Evolutionary conservation across 805 yeast genomes (phyloP), one percentile per base, ranked within the genome.

Genomic region (Maudiozyma barnettii): DNA sequence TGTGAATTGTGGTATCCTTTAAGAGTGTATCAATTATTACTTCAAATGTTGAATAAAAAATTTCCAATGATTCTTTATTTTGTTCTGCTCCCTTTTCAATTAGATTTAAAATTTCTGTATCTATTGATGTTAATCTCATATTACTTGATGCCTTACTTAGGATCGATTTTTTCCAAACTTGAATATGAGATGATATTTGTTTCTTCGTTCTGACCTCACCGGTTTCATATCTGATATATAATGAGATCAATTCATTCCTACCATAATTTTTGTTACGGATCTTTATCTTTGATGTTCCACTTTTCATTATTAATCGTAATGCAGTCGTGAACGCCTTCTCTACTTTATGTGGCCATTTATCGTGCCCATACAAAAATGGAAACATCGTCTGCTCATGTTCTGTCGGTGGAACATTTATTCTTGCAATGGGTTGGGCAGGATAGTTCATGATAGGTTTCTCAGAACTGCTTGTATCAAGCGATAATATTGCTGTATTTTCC

Each of bases 121-220:
- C 68, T 40, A 56, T 46, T 16, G 54, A 46, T 8, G 63, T 52
- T 39, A 60, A 46, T 16, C 51, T 47, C 50, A 58, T 47, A 33
- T 54, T 51, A 33, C 58, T 54, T 18, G 58, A 42, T 18, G 60
- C 44, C 48, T 63, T 64, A 46, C 56, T 64, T 23, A 58, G 44
- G 14, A 64, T 61, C 4, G 67, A 57, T 44, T 91, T 88, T 66
- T 91, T 91, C 64, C 91, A 81, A n/a, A 91, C 98, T 70, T 91
- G 99, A 51, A 93, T 86, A 64, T 93, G 99, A 45, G 91, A 81
- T 2, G 95, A 83, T 2, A 91, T 95, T 71, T 91, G 99, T 62
- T 93, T 93, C 54, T 96, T 76, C 2, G 95, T 78, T 59, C 99
- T 78, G 43, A 70, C 62, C 64, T 87, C 86, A 39, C 93, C 91